Percentiles rank a stretch among this genome's conserved stretches.
These are phyloP conservation scores for Blepharisma stoltei DNA, from an alignment of 73 alveolate genomes.

Conservation along the genomic window DNA sequence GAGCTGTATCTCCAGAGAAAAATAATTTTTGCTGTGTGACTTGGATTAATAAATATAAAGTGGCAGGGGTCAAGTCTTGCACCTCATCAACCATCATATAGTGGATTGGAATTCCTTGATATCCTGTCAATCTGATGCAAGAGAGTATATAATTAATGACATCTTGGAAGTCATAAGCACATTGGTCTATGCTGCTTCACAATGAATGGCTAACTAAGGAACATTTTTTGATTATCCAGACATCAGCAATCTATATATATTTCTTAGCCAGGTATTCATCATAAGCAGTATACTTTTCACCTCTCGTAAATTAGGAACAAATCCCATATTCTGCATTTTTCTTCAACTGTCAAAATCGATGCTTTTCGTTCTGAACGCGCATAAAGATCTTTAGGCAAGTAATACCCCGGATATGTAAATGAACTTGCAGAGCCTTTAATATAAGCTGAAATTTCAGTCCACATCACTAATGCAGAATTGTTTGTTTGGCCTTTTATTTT, in stretches of 20 bases:
- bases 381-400: constrained; percentile 34
- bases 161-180: constrained; percentile 85
- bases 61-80: constrained; percentile 71
- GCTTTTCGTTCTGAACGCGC: constrained; percentile 30
- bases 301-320: constrained; percentile 64
- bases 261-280: too few relatives aligned
- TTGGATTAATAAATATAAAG: constrained; percentile 49
- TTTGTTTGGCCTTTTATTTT: constrained; percentile 31
- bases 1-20: constrained; percentile 90
- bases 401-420: constrained; percentile 40
- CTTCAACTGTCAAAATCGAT: constrained; percentile 33
- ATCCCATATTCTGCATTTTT: constrained; percentile 25
- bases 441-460: constrained; percentile 82
- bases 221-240: too few relatives aligned
- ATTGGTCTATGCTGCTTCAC: too few relatives aligned
- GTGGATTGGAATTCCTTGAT: constrained; percentile 54
- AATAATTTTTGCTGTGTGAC: constrained; percentile 66
- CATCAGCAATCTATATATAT: too few relatives aligned
- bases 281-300: too few relatives aligned
- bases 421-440: constrained; percentile 71
- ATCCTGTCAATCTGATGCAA: constrained; percentile 36
- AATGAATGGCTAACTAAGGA: too few relatives aligned
- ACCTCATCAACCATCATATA: constrained; percentile 84
- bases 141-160: constrained; percentile 65
- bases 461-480: constrained; percentile 58